Conservation (phyloP, 2,329 filamentous ascomycete genomes). For the Fusarium domesticum region DNA sequence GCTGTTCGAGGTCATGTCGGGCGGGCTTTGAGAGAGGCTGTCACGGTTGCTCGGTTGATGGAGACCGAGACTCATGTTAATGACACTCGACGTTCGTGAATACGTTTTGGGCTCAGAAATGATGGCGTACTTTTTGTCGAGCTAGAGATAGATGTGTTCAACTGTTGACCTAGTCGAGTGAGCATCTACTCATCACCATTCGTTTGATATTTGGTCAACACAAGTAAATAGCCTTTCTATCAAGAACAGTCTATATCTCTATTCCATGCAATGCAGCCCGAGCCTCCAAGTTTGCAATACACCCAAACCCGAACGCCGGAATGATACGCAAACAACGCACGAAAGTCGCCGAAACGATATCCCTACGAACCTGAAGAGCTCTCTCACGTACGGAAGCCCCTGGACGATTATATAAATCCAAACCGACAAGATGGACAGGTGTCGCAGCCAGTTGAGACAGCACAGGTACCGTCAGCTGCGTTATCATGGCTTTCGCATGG, state of each 20-base stretch:
- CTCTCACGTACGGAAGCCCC: conserved; percentile 16
- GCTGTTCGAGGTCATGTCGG: conserved; percentile 45
- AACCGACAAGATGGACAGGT: conserved; percentile 29
- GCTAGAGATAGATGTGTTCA: too few species aligned
- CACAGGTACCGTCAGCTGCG: conserved; percentile 31
- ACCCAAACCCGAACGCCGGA: conserved; percentile 33
- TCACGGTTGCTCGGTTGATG: conserved; percentile 45
- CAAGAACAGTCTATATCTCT: conserved; percentile 1
- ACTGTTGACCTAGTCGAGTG: too few species aligned
- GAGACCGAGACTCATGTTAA: conserved; percentile 39
- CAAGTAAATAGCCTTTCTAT: too few species aligned
- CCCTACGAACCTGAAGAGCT: conserved; percentile 19
- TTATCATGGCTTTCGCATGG: conserved; percentile 27
- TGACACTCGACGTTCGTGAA: conserved; percentile 32
- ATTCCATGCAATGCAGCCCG: conserved; percentile 16
- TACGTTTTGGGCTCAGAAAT: conserved; percentile 1
- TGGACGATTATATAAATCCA: conserved; percentile 22
- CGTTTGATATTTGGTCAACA: too few species aligned
- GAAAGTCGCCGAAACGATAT: conserved; percentile 28
- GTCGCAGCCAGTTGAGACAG: conserved; percentile 33
- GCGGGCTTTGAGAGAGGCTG: conserved; percentile 45
- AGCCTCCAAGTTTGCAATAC: conserved; percentile 27
- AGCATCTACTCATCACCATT: too few species aligned
- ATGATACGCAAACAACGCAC: conserved; percentile 30
- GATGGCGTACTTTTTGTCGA: conserved; percentile 1